These are phyloP conservation scores for Pythium sukuiense DNA, from an alignment of 352 stramenopile genomes.

Conservation along the genomic window DNA sequence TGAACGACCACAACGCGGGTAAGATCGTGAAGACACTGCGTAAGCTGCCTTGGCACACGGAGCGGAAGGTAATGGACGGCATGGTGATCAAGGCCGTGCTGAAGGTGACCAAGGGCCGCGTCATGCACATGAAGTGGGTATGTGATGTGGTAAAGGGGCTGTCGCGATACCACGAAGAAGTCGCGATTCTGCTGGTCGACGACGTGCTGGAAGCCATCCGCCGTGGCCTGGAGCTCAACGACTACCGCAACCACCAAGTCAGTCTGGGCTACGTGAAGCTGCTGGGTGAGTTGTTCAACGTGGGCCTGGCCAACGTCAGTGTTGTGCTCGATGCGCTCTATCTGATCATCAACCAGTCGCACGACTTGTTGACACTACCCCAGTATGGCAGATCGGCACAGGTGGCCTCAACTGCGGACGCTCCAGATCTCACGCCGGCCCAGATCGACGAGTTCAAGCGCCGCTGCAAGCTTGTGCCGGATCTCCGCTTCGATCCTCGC, in stretches of 20 bases:
- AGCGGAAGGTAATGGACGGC: constrained; percentile 7
- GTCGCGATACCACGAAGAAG: constrained; percentile 87
- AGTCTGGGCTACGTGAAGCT: constrained; percentile 92
- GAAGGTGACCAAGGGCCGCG: constrained; percentile 90
- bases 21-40: constrained; percentile 94
- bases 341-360: constrained; percentile 94
- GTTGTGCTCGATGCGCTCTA: constrained; percentile 94
- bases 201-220: constrained; percentile 92
- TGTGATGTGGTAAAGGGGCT: constrained; percentile 89
- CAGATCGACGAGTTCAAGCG: constrained; percentile 66
- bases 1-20: constrained; percentile 81
- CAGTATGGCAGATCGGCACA: constrained; percentile 40
- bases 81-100: constrained; percentile 91
- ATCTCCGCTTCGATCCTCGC: constrained; percentile 84
- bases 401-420: constrained; percentile 1
- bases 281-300: constrained; percentile 94
- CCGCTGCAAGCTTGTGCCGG: constrained; percentile 63
- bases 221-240: constrained; percentile 86
- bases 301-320: constrained; percentile 88
- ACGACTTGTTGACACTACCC: constrained; percentile 85
- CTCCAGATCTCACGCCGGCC: constrained; percentile 24
- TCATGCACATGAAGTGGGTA: constrained; percentile 86
- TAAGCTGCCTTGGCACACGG: constrained; percentile 90
- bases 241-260: constrained; percentile 92
- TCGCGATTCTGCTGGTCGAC: constrained; percentile 92